Conservation (phyloP, 495 filamentous ascomycete genomes). For the Articulospora tetracladia region DNA sequence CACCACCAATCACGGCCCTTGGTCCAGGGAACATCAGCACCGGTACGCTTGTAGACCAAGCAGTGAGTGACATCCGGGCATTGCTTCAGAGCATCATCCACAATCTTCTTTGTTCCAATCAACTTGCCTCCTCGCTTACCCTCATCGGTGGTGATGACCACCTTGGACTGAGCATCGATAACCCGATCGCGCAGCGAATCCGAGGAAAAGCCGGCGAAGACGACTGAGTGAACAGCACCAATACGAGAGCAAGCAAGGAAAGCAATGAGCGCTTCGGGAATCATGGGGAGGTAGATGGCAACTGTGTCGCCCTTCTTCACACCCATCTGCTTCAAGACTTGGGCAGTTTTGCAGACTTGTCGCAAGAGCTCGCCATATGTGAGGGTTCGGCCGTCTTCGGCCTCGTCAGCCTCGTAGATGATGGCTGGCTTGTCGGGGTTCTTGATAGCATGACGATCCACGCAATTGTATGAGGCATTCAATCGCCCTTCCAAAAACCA, state of each 20-base stretch:
- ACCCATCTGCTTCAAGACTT: slow-evolving; percentile 87
- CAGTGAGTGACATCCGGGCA: slow-evolving; percentile 85
- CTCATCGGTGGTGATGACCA: slow-evolving; percentile 96
- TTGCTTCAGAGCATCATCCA: slow-evolving; percentile 96
- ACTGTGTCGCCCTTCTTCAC: slow-evolving; percentile 98
- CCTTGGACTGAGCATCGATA: slow-evolving; percentile 80
- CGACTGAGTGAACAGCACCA: slow-evolving; percentile 95
- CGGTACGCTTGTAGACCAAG: slow-evolving; percentile 93
- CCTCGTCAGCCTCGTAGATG: slow-evolving; percentile 98
- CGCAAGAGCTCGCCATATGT: slow-evolving; percentile 93
- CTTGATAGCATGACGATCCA: slow-evolving; percentile 92
- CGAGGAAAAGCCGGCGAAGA: slow-evolving; percentile 97
- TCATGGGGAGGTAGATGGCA: slow-evolving; percentile 97
- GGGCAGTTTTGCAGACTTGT: slow-evolving; percentile 82
- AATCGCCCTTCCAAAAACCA: slow-evolving; percentile 95
- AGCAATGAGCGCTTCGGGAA: slow-evolving; percentile 89
- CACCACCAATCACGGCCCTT: slow-evolving; percentile 91
- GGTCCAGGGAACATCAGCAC: slow-evolving; percentile 88
- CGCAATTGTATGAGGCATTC: slow-evolving; percentile 96
- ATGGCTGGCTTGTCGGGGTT: slow-evolving; percentile 90
- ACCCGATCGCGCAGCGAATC: slow-evolving; percentile 97
- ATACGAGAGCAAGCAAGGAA: slow-evolving; percentile 91
- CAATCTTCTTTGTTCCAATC: slow-evolving; percentile 98
- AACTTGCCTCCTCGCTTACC: slow-evolving; percentile 96
- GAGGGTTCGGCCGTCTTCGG: slow-evolving; percentile 78